phyloP scores from a whole-genome alignment of 441 rosid genomes.

The Oxalis stricta region DNA sequence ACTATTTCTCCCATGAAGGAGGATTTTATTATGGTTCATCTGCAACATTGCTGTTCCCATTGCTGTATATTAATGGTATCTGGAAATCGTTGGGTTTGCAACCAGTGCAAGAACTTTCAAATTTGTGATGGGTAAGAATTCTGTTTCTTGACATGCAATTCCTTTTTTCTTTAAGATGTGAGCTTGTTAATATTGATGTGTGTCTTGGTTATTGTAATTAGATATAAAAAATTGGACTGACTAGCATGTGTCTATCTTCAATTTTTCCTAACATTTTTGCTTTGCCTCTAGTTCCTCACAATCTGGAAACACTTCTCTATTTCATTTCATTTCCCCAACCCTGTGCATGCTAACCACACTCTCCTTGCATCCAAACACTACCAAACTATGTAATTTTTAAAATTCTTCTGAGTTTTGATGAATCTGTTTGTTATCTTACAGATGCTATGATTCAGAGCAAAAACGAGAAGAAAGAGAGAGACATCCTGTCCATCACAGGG shows the following conservation, averaged over 20 bases:
- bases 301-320: too few species aligned
- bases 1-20: conserved; percentile 97
- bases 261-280: too few species aligned
- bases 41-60: conserved; percentile 83
- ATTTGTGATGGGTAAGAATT: conserved; percentile 80
- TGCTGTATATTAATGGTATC: conserved; percentile 88
- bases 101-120: conserved; percentile 88
- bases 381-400: too few species aligned
- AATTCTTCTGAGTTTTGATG: conserved; percentile 9
- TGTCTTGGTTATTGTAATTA: too few species aligned
- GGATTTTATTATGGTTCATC: conserved; percentile 96
- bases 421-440: conserved; percentile 17
- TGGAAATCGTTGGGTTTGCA: conserved; percentile 88
- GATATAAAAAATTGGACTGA: too few species aligned
- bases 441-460: conserved; percentile 86
- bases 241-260: too few species aligned
- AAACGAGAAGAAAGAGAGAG: conserved; percentile 88
- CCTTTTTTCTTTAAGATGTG: background rate
- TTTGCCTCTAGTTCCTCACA: too few species aligned
- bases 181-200: too few species aligned
- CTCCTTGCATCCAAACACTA: too few species aligned
- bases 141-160: conserved; percentile 1
- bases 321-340: too few species aligned
- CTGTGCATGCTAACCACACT: too few species aligned
- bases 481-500: conserved; percentile 79